Evolutionary conservation across 352 stramenopile genomes (phyloP).

Genomic region (Globisporangium rhizosaccharum): DNA sequence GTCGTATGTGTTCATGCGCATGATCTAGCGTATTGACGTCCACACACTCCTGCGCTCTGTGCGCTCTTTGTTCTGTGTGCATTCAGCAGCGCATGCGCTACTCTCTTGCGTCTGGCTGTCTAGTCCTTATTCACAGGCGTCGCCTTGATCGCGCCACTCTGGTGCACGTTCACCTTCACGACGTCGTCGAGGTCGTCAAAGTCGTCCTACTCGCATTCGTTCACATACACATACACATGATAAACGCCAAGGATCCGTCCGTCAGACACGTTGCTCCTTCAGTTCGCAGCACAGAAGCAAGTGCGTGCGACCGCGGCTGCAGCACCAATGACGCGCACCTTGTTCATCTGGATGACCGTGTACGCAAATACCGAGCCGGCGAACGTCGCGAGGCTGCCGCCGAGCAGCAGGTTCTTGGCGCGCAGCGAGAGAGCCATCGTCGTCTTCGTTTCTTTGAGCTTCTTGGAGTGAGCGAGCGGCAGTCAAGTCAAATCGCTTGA

Average conservation of each 20-base stretch:
- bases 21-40: not conserved
- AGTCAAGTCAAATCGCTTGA: not conserved
- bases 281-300: too few species aligned
- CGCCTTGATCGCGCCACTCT: conserved; percentile 65
- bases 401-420: conserved; percentile 74
- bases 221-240: not conserved
- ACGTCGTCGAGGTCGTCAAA: conserved; percentile 76
- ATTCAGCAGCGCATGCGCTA: not conserved
- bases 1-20: not conserved
- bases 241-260: too few species aligned
- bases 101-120: not conserved
- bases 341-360: conserved; percentile 78
- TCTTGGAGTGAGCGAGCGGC: not conserved
- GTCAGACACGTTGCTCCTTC: too few species aligned
- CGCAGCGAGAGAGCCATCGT: conserved; percentile 62
- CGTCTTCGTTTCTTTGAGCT: conserved; percentile 14
- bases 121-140: conserved; percentile 54
- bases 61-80: not conserved
- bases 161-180: conserved; percentile 74
- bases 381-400: conserved; percentile 58
- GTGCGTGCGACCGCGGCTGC: not conserved
- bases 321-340: conserved; percentile 21
- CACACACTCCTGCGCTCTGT: not conserved
- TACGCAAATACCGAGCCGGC: conserved; percentile 63
- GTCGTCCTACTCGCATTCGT: conserved; percentile 46